Conservation (phyloP, 352 stramenopile genomes). For the Phytophthora pseudosyringae region DNA sequence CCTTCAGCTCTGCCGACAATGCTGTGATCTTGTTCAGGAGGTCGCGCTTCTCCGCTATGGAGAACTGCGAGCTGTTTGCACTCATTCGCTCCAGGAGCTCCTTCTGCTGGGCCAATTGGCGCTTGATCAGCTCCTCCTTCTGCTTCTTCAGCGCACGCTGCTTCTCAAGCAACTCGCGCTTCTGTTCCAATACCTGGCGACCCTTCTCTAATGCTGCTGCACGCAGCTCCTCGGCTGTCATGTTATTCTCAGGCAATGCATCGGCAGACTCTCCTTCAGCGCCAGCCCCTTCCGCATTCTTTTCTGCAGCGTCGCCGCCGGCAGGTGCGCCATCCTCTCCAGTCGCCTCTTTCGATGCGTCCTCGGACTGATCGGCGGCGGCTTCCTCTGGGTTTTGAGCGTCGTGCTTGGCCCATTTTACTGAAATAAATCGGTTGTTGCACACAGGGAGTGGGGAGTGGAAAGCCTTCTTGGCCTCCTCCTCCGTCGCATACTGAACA, state of each 20-base stretch:
- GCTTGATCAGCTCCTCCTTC: slow-evolving; percentile 83
- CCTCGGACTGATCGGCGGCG: slow-evolving; percentile 44
- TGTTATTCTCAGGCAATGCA: slow-evolving; percentile 51
- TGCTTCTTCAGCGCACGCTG: slow-evolving; percentile 85
- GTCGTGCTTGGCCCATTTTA: slow-evolving; percentile 88
- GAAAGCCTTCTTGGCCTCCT: slow-evolving; percentile 86
- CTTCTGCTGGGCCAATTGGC: slow-evolving; percentile 83
- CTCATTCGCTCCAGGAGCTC: slow-evolving; percentile 85
- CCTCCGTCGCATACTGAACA: slow-evolving; percentile 86
- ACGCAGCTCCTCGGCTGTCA: slow-evolving; percentile 78
- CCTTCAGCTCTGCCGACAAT: slow-evolving; percentile 73
- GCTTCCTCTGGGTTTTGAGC: slow-evolving; percentile 68
- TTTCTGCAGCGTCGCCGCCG: slow-evolving; percentile 10
- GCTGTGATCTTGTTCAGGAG: slow-evolving; percentile 87
- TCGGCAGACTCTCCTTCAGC: slow-evolving; percentile 25
- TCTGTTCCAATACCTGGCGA: slow-evolving; percentile 83
- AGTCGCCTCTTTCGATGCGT: slow-evolving; percentile 36
- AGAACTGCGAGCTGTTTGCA: slow-evolving; percentile 74
- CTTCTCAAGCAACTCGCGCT: slow-evolving; percentile 88
- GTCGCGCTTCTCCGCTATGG: slow-evolving; percentile 72
- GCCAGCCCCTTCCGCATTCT: slow-evolving; percentile 22
- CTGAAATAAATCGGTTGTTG: slow-evolving; percentile 91
- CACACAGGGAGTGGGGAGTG: slow-evolving; percentile 88
- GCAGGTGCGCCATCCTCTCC: slow-evolving; percentile 28
- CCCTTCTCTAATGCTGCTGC: slow-evolving; percentile 80